Percentiles rank a stretch among this genome's conserved stretches.
Evolutionary conservation across 768 basidiomycete species (phyloP).

Genomic region (Peribolospora kevripleyi): DNA sequence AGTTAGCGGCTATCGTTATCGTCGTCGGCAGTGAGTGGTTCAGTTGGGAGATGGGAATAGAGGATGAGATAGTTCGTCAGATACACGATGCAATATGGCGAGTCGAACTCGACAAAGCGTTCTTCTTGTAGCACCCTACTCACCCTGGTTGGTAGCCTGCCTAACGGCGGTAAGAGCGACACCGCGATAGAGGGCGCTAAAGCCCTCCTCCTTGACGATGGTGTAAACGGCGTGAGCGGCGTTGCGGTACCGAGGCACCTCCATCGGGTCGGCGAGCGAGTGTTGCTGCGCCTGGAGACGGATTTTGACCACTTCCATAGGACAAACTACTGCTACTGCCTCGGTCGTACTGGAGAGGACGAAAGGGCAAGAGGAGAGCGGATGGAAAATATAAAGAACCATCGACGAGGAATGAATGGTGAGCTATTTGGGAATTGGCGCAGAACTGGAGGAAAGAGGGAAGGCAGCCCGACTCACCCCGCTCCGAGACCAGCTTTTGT

Average conservation of each 20-base stretch:
- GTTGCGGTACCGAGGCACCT: constrained; percentile 79
- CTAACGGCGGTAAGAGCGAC: constrained; percentile 77
- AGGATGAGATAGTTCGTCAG: not conserved
- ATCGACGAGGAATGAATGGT: not conserved
- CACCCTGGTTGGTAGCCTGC: constrained; percentile 95
- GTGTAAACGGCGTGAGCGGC: constrained; percentile 90
- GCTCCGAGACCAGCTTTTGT: too few relatives aligned
- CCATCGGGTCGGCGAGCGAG: constrained; percentile 83
- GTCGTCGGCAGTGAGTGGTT: not conserved
- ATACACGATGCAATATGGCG: not conserved
- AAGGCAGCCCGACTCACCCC: too few relatives aligned
- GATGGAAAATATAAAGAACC: not conserved
- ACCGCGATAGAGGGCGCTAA: constrained; percentile 64
- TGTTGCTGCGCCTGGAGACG: constrained; percentile 92
- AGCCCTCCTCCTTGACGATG: constrained; percentile 77
- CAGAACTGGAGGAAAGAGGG: too few relatives aligned
- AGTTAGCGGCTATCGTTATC: constrained; percentile 52
- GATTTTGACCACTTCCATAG: constrained; percentile 99
- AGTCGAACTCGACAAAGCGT: not conserved
- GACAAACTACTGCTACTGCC: constrained; percentile 79
- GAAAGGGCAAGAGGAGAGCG: not conserved
- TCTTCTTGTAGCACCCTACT: constrained; percentile 1
- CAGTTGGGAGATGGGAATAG: not conserved
- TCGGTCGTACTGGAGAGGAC: constrained; percentile 50
- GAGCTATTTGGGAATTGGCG: not conserved